Percentiles rank a stretch among this genome's conserved stretches.
These are phyloP conservation scores for Mucuna pruriens DNA, from an alignment of 306 rosid genomes.

Conservation along the genomic window DNA sequence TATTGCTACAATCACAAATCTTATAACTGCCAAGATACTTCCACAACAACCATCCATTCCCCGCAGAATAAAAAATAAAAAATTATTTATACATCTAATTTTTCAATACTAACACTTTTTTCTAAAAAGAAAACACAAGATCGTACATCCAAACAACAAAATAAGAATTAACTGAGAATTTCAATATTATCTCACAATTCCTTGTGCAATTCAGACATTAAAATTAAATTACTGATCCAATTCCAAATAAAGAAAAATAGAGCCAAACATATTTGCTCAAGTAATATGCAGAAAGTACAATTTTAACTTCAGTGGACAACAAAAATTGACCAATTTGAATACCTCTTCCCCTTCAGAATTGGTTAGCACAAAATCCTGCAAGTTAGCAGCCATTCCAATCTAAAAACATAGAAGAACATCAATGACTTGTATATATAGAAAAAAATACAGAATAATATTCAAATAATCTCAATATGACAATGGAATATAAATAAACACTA, in stretches of 20 bases:
- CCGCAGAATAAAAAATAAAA: not conserved
- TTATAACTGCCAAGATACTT: not conserved
- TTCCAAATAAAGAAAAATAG: conserved; percentile 23
- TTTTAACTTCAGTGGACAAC: conserved; percentile 15
- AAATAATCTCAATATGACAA: not conserved
- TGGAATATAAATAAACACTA: not conserved
- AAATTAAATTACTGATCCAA: not conserved
- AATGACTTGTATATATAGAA: conserved; percentile 8
- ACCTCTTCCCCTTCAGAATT: conserved; percentile 84
- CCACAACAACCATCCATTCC: not conserved
- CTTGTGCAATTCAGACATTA: conserved; percentile 9
- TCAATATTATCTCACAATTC: conserved; percentile 17
- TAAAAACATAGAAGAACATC: conserved; percentile 41
- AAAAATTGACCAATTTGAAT: conserved; percentile 38
- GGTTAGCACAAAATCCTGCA: conserved; percentile 77
- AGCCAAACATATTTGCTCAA: conserved; percentile 12
- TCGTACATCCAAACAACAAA: not conserved
- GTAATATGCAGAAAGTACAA: conserved; percentile 28
- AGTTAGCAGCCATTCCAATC: conserved; percentile 97
- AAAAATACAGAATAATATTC: not conserved
- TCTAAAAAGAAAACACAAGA: not conserved
- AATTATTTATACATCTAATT: not conserved
- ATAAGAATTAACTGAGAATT: not conserved
- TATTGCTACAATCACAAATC: not conserved
- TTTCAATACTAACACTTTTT: not conserved